These are phyloP conservation scores for Pseudozyma tsukubaensis DNA, from an alignment of 1,284 basidiomycete genomes.

Conservation along the genomic window DNA sequence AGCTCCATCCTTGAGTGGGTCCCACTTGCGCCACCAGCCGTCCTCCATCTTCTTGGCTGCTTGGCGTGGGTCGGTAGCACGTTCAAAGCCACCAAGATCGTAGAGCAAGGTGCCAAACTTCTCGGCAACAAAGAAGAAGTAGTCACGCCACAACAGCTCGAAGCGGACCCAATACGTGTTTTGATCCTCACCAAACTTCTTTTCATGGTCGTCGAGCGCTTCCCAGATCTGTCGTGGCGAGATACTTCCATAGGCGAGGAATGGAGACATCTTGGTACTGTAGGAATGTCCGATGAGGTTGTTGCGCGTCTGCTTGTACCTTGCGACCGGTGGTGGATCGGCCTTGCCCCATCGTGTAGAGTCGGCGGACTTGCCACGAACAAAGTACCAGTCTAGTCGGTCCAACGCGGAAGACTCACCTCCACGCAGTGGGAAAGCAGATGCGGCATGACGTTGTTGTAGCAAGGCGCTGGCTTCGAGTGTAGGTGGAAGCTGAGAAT, in stretches of 20 bases:
- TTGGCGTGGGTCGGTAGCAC: conserved; percentile 70
- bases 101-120: conserved; percentile 70
- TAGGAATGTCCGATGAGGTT: conserved; percentile 73
- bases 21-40: conserved; percentile 61
- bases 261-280: conserved; percentile 73
- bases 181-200: conserved; percentile 67
- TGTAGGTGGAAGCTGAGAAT: conserved; percentile 50
- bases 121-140: conserved; percentile 72
- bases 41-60: conserved; percentile 69
- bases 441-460: conserved; percentile 62
- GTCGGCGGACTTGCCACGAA: conserved; percentile 61
- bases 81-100: conserved; percentile 71
- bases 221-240: conserved; percentile 71
- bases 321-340: conserved; percentile 67
- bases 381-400: conserved; percentile 65
- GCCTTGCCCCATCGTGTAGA: conserved; percentile 58
- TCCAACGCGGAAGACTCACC: conserved; percentile 63
- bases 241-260: conserved; percentile 72
- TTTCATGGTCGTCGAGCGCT: conserved; percentile 69
- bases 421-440: conserved; percentile 61
- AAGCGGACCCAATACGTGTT: conserved; percentile 72
- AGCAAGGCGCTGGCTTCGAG: conserved; percentile 53
- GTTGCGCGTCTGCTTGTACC: conserved; percentile 74
- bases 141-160: conserved; percentile 74
- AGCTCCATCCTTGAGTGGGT: conserved; percentile 47